Conservation (phyloP, 306 rosid genomes). For the Rosa chinensis region DNA sequence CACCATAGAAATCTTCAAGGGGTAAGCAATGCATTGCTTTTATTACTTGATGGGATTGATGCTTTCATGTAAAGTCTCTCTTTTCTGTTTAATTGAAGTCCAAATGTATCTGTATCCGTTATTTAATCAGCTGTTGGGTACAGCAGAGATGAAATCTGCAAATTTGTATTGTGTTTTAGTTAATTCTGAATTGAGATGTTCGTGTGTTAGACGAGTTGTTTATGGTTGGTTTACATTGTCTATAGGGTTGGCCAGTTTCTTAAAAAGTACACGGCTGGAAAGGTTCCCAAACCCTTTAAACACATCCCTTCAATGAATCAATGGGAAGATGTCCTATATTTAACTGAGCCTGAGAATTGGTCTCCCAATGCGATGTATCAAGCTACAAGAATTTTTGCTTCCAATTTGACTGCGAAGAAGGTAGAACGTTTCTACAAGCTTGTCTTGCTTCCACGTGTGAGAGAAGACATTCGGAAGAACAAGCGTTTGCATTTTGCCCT, state of each 20-base stretch:
- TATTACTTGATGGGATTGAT: neutral
- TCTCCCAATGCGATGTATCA: conserved; percentile 89
- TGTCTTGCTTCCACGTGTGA: conserved; percentile 84
- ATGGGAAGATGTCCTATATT: conserved; percentile 81
- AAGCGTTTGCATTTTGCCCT: conserved; percentile 81
- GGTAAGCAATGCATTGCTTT: conserved; percentile 40
- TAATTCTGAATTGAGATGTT: neutral
- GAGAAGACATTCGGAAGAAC: conserved; percentile 80
- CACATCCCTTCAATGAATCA: conserved; percentile 62
- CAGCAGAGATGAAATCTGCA: neutral
- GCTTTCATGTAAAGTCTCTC: neutral
- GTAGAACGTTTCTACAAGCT: conserved; percentile 79
- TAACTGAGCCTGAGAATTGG: conserved; percentile 93
- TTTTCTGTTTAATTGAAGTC: neutral
- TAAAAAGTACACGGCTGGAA: conserved; percentile 64
- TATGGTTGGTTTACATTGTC: conserved; percentile 5
- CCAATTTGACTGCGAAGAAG: conserved; percentile 70
- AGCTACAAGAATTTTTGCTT: conserved; percentile 81
- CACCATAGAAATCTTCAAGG: conserved; percentile 70
- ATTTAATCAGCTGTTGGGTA: neutral
- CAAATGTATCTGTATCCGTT: neutral
- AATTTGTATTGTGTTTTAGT: neutral
- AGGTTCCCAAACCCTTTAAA: conserved; percentile 79
- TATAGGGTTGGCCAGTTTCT: conserved; percentile 67
- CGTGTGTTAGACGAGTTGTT: neutral